Percentiles rank a stretch among this genome's conserved stretches.
Evolutionary conservation across 2,329 filamentous ascomycete genomes (phyloP).

Genomic region (Seiridium unicorne): DNA sequence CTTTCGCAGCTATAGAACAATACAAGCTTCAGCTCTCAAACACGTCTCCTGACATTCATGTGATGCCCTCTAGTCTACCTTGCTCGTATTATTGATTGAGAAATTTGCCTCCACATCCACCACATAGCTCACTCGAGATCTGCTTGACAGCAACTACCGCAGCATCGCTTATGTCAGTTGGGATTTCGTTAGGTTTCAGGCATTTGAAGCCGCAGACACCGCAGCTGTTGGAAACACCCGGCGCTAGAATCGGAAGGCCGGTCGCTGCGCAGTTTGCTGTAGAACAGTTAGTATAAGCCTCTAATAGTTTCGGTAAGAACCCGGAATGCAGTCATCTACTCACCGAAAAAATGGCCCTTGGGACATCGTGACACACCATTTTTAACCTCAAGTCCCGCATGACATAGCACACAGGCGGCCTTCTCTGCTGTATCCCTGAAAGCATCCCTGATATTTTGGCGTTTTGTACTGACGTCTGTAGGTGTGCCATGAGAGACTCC

Average conservation of each 20-base stretch:
- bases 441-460: constrained; percentile 23
- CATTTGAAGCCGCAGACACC: constrained; percentile 54
- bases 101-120: constrained; percentile 29
- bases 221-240: constrained; percentile 52
- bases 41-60: too few relatives aligned
- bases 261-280: constrained; percentile 53
- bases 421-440: constrained; percentile 33
- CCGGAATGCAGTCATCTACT: background rate
- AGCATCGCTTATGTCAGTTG: constrained; percentile 19
- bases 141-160: constrained; percentile 17
- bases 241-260: constrained; percentile 52
- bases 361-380: constrained; percentile 36
- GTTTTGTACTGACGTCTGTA: background rate
- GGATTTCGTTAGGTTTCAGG: constrained; percentile 42
- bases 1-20: too few relatives aligned
- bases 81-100: constrained; percentile 10
- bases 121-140: constrained; percentile 25
- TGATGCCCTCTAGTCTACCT: too few relatives aligned
- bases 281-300: background rate
- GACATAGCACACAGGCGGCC: constrained; percentile 49
- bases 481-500: constrained; percentile 1
- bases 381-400: constrained; percentile 27
- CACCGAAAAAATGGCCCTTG: constrained; percentile 38
- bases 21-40: too few relatives aligned
- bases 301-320: background rate